Evolutionary conservation across 352 stramenopile genomes (phyloP), one percentile per base, ranked within the genome.

Genomic region (Globisporangium irregulare): DNA sequence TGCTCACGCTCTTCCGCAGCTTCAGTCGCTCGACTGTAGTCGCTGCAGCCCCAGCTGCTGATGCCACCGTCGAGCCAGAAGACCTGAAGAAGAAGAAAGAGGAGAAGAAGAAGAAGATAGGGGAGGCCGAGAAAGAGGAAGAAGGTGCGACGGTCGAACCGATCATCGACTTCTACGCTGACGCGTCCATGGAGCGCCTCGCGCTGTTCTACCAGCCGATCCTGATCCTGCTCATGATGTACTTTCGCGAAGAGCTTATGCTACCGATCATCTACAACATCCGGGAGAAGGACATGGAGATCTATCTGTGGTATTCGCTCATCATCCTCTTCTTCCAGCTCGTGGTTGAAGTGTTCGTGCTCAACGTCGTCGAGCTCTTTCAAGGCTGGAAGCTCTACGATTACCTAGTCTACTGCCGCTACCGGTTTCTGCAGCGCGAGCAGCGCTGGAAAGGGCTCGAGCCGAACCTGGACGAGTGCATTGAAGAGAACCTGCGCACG

Each of bases 301-400:
- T 98, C 65, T 99, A 99, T 77, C 70, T 99, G 3, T 93, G 92
- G 70, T 99, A 99, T 72, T 95, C 92, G 20, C 72, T 99, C 14
- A 92, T 98, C 50, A 98, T 99, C 51, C 89, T 99, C 41, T 78
- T 92, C 38, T 99, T 99, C 72, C 93, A 99, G 80, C 80, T 99
- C 20, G 80, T 98, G 29, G 82, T 83, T 7, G 97, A 99, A 71
- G 87, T 99, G 5, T 98, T 99, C 69, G 90, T 99, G 41, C 89
- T 98, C 34, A 94, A 98, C 70, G 83, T 94, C 4, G 83, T 98
- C n/a, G 97, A 99, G 79, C 87, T 98, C 22, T 98, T 98, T 71
- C 92, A 98, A 68, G 96, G 96, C 43, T 99, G 97, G 97, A 99
- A 99, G 73, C 95, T 99, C 6, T 98, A 98, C 66, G 97, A 99